Evolutionary conservation across 371 early-diverging fungal genomes (phyloP), one percentile per base, ranked within the genome.

Genomic region (Mucor sp.): DNA sequence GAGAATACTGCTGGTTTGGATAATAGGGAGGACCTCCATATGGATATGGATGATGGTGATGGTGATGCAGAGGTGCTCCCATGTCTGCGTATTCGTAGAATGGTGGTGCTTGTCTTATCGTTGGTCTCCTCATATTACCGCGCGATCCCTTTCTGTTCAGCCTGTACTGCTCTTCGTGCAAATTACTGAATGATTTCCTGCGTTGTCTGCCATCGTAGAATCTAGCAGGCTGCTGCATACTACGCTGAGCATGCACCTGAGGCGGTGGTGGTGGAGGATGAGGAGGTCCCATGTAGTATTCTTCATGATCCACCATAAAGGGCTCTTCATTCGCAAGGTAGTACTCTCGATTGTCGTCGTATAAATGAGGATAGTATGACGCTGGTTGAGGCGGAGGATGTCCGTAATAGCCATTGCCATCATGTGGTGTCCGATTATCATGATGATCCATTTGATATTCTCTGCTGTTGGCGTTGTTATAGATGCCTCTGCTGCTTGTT

Each of bases 151-250:
- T 65, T 65, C 59, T 43, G 8, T 30, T 15, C 15, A 65, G 27
- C n/a, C 35, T 35, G 44, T 17, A 48, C 35, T 65, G 44, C 32
- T 39, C 50, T 8, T 61, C 61, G 21, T 50, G 41, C 17, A 67
- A 11, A 33, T 61, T 60, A 33, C 61, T 41, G 21, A 41, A 62
- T 7, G 67, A 67, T 58, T 62, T 67, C 47, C 67, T 60, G 23
- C 67, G 66, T 48, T 37, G 65, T 37, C 65, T 21, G 58, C 37
- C 28, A 19, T 33, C n/a, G 23, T 63, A 32, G 25, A 17, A 50
- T 28, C 11, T 1, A 17, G 33, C 3, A 6, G 47, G 32, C 47
- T 0, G 47, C 12, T 44, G 44, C 44, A 44, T 44, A 11, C 47
- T 44, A 11, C 47, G 21, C n/a, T 63, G 64, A n/a, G 19, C 37